A percentile compares a stretch with the other conserved stretches of the same genome.
These are phyloP conservation scores for Pochonia chlamydosporia DNA, from an alignment of 2,329 filamentous ascomycete species.

Conservation along the genomic window DNA sequence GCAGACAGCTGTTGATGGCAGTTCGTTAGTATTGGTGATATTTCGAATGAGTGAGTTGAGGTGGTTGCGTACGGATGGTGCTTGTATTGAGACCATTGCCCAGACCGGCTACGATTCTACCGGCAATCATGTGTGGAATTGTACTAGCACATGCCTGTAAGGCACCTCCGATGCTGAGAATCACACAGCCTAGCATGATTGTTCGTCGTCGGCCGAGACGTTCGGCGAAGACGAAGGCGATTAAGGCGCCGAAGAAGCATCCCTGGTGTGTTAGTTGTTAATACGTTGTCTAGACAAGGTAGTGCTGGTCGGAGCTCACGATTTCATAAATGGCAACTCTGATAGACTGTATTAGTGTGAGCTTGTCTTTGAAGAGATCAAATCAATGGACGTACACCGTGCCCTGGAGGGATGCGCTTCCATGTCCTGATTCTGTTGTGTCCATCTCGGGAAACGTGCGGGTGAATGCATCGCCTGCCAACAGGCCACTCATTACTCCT, in stretches of 20 bases:
- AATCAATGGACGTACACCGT: conserved; percentile 28
- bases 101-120: conserved; percentile 37
- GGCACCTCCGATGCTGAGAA: conserved; percentile 36
- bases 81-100: conserved; percentile 44
- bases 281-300: no score
- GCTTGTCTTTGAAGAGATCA: no score
- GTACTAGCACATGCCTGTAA: conserved; percentile 33
- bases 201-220: conserved; percentile 33
- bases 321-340: conserved; percentile 39
- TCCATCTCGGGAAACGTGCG: conserved; percentile 27
- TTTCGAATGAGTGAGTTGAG: no score
- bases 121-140: conserved; percentile 37
- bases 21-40: no score
- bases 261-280: no score
- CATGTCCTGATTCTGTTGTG: conserved; percentile 28
- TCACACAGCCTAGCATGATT: conserved; percentile 32
- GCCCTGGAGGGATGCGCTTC: conserved; percentile 37
- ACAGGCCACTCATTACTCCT: conserved; percentile 26
- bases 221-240: conserved; percentile 34
- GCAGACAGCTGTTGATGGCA: conserved; percentile 24
- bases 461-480: conserved; percentile 27
- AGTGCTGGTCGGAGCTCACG: no score
- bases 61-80: conserved; percentile 30
- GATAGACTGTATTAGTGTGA: no score
- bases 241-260: conserved; percentile 40